Evolutionary conservation across 805 yeast genomes (phyloP), one percentile per base, ranked within the genome.

Genomic region (Yarrowia yakushimensis): DNA sequence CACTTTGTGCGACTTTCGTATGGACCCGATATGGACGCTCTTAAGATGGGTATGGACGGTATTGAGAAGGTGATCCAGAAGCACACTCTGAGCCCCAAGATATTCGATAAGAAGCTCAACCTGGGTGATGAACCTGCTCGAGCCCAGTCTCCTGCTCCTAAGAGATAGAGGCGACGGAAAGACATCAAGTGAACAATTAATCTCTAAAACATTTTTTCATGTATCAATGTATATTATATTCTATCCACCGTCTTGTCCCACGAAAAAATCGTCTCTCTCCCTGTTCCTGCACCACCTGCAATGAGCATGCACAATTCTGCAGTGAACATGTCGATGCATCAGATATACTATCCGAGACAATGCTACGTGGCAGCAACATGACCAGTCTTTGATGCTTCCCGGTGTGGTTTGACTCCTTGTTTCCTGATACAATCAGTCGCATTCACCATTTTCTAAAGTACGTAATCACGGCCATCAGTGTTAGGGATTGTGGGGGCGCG

Each of bases 41-140:
- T 82, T 66, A 82, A 74, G 46, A 72, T 73, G 66, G 87, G 86
- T 23, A 82, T 83, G 86, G 86, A 83, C 67, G 84, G 85, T 7
- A 82, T 83, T 60, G 85, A 83, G 67, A 68, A 77, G 15, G 81
- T 83, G 25, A 68, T 70, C 8, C 66, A 70, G 23, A 59, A 59
- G 28, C 11, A 11, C 27, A 33, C 52, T 4, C 42, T 43, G 15
- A 45, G 42, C 18, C 27, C 43, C 30, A 45, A 59, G 43, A 17
- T 9, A 2, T 59, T 43, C 8, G 62, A 42, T 10, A 17, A 23
- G 18, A 59, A 34, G 54, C 33, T 39, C 22, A 55, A 22, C 5
- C 30, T 39, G 20, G 43, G 25, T 1, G 42, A 34, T 8, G 59
- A 52, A 17, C 59, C 59, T 36, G 59, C 59, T 17, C 43, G 59